Evolutionary conservation across 148 eudicot species (phyloP).

Genomic region (Chenopodium berlandieri): DNA sequence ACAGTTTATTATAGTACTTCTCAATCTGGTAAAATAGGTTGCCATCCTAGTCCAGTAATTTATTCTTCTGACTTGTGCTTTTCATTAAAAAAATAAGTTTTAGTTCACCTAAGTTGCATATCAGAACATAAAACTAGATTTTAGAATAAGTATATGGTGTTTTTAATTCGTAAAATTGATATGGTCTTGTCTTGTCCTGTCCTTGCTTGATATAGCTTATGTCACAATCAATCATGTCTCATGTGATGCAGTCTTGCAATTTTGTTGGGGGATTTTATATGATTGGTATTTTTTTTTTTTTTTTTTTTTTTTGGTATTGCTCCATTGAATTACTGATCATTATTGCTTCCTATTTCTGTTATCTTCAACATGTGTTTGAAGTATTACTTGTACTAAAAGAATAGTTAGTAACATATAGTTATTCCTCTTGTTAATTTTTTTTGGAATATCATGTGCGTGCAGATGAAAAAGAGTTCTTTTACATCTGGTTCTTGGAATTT

Average conservation of each 20-base stretch:
- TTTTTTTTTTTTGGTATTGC: not conserved
- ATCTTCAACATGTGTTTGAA: not conserved
- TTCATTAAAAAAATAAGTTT: too few relatives aligned
- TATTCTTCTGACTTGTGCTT: not conserved
- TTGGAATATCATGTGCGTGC: conserved; percentile 16
- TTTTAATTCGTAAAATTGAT: not conserved
- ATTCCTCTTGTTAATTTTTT: not conserved
- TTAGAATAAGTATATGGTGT: not conserved
- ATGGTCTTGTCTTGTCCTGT: not conserved
- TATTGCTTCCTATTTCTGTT: not conserved
- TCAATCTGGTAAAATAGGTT: not conserved
- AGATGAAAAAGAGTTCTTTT: conserved; percentile 51
- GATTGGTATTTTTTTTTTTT: not conserved
- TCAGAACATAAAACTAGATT: not conserved
- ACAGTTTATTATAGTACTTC: not conserved
- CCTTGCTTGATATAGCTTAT: not conserved
- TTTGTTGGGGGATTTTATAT: not conserved
- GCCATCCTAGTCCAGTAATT: not conserved
- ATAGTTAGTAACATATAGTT: not conserved
- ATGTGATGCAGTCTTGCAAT: not conserved
- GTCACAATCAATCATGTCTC: not conserved
- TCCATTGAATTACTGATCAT: not conserved
- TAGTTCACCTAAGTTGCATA: not conserved
- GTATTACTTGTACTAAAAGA: not conserved
- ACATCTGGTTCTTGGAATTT: conserved; percentile 80